Evolutionary conservation across 1,284 basidiomycete genomes (phyloP).

Genomic region (Leucoagaricus sp.): DNA sequence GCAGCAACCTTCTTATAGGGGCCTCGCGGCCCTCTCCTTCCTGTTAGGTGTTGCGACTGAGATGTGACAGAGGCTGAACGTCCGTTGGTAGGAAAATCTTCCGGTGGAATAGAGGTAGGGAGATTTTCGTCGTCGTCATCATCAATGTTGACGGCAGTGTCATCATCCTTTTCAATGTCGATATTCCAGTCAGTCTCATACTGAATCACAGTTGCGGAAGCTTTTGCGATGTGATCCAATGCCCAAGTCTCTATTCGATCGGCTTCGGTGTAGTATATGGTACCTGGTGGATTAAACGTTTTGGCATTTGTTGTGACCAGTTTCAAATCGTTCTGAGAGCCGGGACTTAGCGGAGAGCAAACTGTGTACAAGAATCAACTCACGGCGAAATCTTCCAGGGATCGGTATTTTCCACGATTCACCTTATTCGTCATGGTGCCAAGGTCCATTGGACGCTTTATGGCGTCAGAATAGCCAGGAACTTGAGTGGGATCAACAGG

Average conservation of each 20-base stretch:
- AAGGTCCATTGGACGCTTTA: conserved; percentile 81
- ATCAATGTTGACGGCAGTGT: conserved; percentile 39
- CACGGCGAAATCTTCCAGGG: conserved; percentile 76
- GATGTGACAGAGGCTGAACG: conserved; percentile 42
- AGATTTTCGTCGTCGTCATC: conserved; percentile 50
- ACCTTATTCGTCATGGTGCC: conserved; percentile 78
- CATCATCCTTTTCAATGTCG: conserved; percentile 72
- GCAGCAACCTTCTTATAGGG: conserved; percentile 46
- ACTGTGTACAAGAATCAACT: conserved; percentile 27
- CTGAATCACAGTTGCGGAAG: conserved; percentile 70
- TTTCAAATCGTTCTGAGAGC: conserved; percentile 59
- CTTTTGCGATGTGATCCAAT: conserved; percentile 70
- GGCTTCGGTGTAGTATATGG: conserved; percentile 72
- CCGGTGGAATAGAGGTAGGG: conserved; percentile 40
- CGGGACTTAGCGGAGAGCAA: conserved; percentile 23
- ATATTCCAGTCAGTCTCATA: conserved; percentile 84
- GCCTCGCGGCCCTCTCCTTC: conserved; percentile 43
- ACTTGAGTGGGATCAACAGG: conserved; percentile 71
- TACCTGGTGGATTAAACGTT: conserved; percentile 69
- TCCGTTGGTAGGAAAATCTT: conserved; percentile 33
- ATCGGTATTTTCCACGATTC: conserved; percentile 63
- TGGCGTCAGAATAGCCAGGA: conserved; percentile 67
- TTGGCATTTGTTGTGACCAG: conserved; percentile 77
- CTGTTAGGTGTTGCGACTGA: conserved; percentile 31
- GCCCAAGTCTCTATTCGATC: conserved; percentile 68